Evolutionary conservation across 106 monocot genomes (phyloP).

Genomic region (Alisma plantagoaquatica): DNA sequence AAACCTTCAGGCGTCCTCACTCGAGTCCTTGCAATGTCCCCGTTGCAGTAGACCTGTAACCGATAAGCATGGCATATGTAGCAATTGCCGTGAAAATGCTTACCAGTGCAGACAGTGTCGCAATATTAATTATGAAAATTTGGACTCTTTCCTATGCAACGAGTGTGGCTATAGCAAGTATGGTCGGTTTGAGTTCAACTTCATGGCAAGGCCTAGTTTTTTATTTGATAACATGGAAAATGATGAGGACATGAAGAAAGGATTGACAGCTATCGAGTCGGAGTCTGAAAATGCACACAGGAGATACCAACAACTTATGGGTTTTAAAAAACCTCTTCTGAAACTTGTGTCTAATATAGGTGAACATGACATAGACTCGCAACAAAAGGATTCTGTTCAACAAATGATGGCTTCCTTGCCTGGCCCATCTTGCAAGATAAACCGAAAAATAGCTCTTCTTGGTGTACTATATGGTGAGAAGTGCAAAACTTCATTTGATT

Average conservation of each 20-base stretch:
- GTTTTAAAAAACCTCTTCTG: slow-evolving; percentile 93
- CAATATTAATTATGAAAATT: slow-evolving; percentile 98
- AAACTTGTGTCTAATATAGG: slow-evolving; percentile 96
- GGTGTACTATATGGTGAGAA: slow-evolving; percentile 97
- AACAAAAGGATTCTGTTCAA: slow-evolving; percentile 94
- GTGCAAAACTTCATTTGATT: slow-evolving; percentile 99
- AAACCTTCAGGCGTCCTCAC: slow-evolving; percentile 93
- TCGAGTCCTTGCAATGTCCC: slow-evolving; percentile 95
- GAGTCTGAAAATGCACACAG: slow-evolving; percentile 99
- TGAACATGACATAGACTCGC: slow-evolving; percentile 92
- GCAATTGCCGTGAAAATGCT: slow-evolving; percentile 98
- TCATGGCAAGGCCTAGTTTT: slow-evolving; percentile 97
- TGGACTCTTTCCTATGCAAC: slow-evolving; percentile 98
- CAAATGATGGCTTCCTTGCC: slow-evolving; percentile 98
- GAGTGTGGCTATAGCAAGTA: slow-evolving; percentile 99
- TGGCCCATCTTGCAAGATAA: slow-evolving; percentile 95
- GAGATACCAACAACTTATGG: slow-evolving; percentile 94
- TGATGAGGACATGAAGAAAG: slow-evolving; percentile 99
- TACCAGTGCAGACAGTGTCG: slow-evolving; percentile 98
- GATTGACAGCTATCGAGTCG: slow-evolving; percentile 80
- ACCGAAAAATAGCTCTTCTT: slow-evolving; percentile 86
- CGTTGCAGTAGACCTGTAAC: slow-evolving; percentile 93
- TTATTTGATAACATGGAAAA: slow-evolving; percentile 94
- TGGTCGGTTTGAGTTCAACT: slow-evolving; percentile 99
- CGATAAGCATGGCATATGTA: slow-evolving; percentile 99